phyloP scores from a whole-genome alignment of 805 yeast species.

The Schwanniomyces pseudopolymorphus region DNA sequence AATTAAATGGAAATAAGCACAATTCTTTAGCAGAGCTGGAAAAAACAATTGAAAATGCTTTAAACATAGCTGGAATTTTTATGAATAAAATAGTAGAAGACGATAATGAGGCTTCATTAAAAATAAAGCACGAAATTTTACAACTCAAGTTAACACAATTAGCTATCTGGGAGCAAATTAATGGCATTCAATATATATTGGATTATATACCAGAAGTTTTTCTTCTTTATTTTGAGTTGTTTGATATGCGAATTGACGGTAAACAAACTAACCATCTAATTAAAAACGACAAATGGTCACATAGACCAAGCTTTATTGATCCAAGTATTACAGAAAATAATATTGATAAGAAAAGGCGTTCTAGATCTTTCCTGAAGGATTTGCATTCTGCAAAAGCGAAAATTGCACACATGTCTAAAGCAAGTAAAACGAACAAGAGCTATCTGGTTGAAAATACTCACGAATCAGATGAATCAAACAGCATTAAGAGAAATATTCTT shows the following conservation, averaged over 20 bases:
- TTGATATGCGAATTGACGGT: slow-evolving; percentile 25
- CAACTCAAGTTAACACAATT: slow-evolving; percentile 77
- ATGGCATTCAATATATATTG: slow-evolving; percentile 57
- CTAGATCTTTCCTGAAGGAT: slow-evolving; percentile 4
- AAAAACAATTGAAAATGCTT: slow-evolving; percentile 54
- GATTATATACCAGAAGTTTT: slow-evolving; percentile 69
- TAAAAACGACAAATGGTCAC: slow-evolving; percentile 31
- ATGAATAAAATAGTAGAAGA: slow-evolving; percentile 26
- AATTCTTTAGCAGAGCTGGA: slow-evolving; percentile 43
- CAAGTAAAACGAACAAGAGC: not conserved
- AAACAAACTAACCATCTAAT: slow-evolving; percentile 2
- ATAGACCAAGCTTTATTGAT: slow-evolving; percentile 42
- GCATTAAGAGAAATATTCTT: slow-evolving; percentile 37
- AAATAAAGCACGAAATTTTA: slow-evolving; percentile 48
- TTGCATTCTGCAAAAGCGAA: slow-evolving; percentile 18
- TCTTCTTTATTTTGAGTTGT: slow-evolving; percentile 52
- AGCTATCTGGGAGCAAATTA: slow-evolving; percentile 60
- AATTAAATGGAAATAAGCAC: slow-evolving; percentile 2
- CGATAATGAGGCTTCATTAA: slow-evolving; percentile 22
- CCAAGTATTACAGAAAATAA: slow-evolving; percentile 14
- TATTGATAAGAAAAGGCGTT: not conserved
- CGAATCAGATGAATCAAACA: not conserved
- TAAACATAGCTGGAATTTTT: slow-evolving; percentile 41
- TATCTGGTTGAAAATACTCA: not conserved
- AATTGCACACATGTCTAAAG: slow-evolving; percentile 14